phyloP scores from a whole-genome alignment of 441 rosid species.

The Eruca vesicaria region DNA sequence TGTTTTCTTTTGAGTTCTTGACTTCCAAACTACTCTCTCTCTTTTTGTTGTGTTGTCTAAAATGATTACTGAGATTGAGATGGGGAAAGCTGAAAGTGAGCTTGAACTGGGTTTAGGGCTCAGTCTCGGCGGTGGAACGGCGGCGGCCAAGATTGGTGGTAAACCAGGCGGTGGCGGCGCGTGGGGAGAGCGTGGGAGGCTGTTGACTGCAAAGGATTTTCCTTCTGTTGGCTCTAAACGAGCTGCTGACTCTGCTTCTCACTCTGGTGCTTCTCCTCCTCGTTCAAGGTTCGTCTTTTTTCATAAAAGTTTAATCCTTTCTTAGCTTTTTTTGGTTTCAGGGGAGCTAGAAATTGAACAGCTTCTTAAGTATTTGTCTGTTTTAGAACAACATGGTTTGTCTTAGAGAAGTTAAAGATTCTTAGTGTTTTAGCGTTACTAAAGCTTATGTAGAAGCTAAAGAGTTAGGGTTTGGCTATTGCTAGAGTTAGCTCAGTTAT shows the following conservation, averaged over 20 bases:
- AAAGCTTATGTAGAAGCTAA: background rate
- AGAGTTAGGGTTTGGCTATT: background rate
- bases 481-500: constrained; percentile 1
- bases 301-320: background rate
- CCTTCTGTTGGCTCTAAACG: constrained; percentile 58
- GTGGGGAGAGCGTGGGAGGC: constrained; percentile 71
- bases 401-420: background rate
- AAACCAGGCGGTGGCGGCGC: constrained; percentile 28
- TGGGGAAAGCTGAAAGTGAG: constrained; percentile 53
- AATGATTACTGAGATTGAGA: constrained; percentile 37
- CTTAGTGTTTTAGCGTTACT: background rate
- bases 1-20: constrained; percentile 4
- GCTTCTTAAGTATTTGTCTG: background rate
- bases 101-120: constrained; percentile 61
- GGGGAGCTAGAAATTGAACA: background rate
- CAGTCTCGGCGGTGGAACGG: constrained; percentile 53
- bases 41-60: constrained; percentile 28
- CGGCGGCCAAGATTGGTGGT: constrained; percentile 42
- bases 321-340: background rate
- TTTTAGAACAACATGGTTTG: background rate
- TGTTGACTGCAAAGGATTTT: constrained; percentile 76
- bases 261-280: constrained; percentile 60
- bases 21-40: constrained; percentile 21
- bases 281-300: constrained; percentile 45
- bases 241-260: constrained; percentile 61